Base-by-base conservation (phyloP, 2,329 filamentous ascomycete species). In the Phaeosphaeriaceae sp. region DNA sequence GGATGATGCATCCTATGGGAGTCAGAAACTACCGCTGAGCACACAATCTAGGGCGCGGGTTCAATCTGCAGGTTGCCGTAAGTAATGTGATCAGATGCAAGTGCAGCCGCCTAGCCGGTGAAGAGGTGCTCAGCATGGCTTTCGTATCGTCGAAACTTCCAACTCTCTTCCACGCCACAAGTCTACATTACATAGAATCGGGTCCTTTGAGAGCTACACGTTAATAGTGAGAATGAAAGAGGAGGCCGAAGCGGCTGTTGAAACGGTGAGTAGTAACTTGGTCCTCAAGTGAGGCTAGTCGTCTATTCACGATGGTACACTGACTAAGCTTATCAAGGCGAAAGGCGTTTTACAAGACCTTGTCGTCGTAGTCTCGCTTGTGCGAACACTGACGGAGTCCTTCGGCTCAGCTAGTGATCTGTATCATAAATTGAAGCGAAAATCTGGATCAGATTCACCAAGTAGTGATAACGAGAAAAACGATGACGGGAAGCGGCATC, bases 331-430 rank as follows among this genome's bases (percentile, higher is more conserved):
- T 49, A 49, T 21, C 10, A 46, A 73, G 71, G 66, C 69, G 23
- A 71, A 71, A 67, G 69, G 62, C 51, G 47, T 69, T 10, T 59
- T 70, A 0, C 65, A 70, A 50, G 65, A 73, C 21, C 51, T 66
- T 24, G 68, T 73, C 2, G 66, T 73, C 19, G 68, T 76, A 15
- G 69, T 68, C 11, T 74, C 71, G n/a, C 68, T 76, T 28, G 65
- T 75, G 19, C 58, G 64, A 23, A 70, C 70, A 8, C 55, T 76
- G 40, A 70, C 69, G 24, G 70, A 74, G 17, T 65, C 63, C 3
- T 74, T 75, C 24, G 68, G 71, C 4, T 71, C 72, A n/a, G 70
- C 70, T 10, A 68, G 66, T 52, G 68, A 75, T 32, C 55, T 76
- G 1, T 76, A 74, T 51, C 70, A 64, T 21, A 75, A 65, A 54